A percentile compares a stretch with the other conserved stretches of the same genome.
Evolutionary conservation across 192 early-diverging fungal genomes (phyloP).

Genomic region (Coemansia sp.): DNA sequence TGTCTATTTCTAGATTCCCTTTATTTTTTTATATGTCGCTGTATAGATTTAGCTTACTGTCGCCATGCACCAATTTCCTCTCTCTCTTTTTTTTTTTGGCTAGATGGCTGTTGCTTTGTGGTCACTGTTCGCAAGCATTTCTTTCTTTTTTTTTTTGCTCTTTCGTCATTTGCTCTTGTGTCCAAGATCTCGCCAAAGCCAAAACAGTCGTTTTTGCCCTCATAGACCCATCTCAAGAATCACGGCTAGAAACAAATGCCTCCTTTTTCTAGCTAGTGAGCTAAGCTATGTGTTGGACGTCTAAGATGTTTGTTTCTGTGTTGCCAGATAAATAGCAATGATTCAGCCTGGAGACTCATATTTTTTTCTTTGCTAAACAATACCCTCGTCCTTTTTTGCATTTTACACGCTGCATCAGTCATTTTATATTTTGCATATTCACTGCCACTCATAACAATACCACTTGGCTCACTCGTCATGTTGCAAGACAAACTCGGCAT

Average conservation of each 20-base stretch:
- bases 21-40: background rate
- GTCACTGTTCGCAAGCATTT: background rate
- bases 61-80: background rate
- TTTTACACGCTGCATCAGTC: background rate
- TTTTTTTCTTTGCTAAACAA: background rate
- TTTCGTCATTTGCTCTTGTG: background rate
- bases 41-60: background rate
- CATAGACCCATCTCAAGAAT: background rate
- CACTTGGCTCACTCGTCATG: background rate
- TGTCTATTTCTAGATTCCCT: constrained; percentile 2
- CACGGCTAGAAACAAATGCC: background rate
- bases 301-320: too few species aligned
- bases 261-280: background rate
- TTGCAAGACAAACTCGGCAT: background rate
- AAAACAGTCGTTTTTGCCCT: background rate
- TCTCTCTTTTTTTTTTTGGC: background rate
- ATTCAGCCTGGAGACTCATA: background rate
- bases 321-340: background rate
- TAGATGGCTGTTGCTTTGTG: background rate
- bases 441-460: background rate
- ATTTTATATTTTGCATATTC: background rate
- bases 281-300: background rate
- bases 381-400: background rate
- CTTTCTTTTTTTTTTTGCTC: background rate
- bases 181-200: background rate